Evolutionary conservation across 2,329 filamentous ascomycete species (phyloP).

Genomic region (Annulohypoxylon truncatum): DNA sequence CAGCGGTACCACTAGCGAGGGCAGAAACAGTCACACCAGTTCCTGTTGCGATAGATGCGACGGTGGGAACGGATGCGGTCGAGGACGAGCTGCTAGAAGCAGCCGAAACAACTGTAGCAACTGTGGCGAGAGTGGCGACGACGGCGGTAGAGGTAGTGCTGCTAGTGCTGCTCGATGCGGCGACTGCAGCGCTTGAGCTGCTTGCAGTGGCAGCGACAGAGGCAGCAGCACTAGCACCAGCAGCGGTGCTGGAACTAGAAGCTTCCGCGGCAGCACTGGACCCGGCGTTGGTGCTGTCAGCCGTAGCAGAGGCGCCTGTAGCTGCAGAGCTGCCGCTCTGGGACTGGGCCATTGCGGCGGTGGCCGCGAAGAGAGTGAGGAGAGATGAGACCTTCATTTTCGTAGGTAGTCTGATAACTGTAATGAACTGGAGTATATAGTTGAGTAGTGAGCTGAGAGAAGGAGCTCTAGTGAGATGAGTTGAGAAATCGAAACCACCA

Average conservation of each 20-base stretch:
- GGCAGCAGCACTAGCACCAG: neutral
- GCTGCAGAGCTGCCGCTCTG: constrained; percentile 13
- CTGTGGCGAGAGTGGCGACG: neutral
- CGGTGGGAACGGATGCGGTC: constrained; percentile 4
- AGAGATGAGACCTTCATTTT: constrained; percentile 41
- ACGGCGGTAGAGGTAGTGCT: constrained; percentile 20
- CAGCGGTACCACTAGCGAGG: constrained; percentile 1
- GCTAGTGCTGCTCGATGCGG: constrained; percentile 17
- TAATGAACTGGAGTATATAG: neutral
- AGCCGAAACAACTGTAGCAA: constrained; percentile 18
- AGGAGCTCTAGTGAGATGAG: neutral
- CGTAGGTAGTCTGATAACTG: neutral
- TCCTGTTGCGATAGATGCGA: constrained; percentile 5
- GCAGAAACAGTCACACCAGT: constrained; percentile 8
- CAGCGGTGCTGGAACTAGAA: neutral
- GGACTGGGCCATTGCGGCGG: constrained; percentile 29
- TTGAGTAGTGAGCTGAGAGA: neutral
- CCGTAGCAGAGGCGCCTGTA: neutral
- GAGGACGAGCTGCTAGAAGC: constrained; percentile 12
- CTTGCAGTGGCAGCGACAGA: neutral
- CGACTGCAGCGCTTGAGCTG: neutral
- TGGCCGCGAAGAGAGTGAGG: constrained; percentile 34
- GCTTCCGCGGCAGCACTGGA: neutral
- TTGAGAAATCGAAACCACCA: neutral
- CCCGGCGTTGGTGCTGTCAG: neutral